Evolutionary conservation across 352 stramenopile species (phyloP), one percentile per base, ranked within the genome.

Genomic region (Phytophthora tubulina): DNA sequence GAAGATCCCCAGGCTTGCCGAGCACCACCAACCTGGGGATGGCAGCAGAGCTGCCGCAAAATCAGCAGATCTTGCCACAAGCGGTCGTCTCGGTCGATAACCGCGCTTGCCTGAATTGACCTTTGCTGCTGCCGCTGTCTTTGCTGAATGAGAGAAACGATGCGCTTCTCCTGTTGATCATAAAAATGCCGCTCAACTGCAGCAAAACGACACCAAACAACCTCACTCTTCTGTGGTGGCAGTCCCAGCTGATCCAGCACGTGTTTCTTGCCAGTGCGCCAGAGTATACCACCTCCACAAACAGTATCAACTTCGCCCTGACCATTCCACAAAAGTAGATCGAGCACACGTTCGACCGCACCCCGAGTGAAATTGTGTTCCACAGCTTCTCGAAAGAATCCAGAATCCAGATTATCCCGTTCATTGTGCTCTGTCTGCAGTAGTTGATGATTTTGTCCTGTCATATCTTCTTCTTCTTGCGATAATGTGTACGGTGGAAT

Each of bases 11-110:
- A 74, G 1, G 33, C 48, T 10, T 76, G 70, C 35, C 66, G 67
- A 27, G 75, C 72, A 14, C 79, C 80, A 7, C 88, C 88, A 14
- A 98, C 85, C 72, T 98, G 92, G 6, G 94, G 95, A 75, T 98
- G 95, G 48, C 93, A 98, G 63, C 95, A 98, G 4, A 97, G 86
- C 67, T 97, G 93, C 13, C 94, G 86, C 36, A 98, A 75, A 38
- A 87, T 69, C 17, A 98, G 78, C 8, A 98, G 59, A 15, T 88
- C 84, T 33, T 86, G 70, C 74, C 85, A 87, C 30, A 98, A 64
- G 5, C 44, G 62, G 39, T 88, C 80, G 27, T 76, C 71, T 15
- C 80, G 75, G 15, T 74, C 72, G 56, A 78, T 77, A 13, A 83
- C 53, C 11, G 80, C 63, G 36, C 63, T 68, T 15, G 63, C 45